Evolutionary conservation across 139 green algal genomes (phyloP), one percentile per base, ranked within the genome.

Genomic region (Chlamydomonas eustigma): DNA sequence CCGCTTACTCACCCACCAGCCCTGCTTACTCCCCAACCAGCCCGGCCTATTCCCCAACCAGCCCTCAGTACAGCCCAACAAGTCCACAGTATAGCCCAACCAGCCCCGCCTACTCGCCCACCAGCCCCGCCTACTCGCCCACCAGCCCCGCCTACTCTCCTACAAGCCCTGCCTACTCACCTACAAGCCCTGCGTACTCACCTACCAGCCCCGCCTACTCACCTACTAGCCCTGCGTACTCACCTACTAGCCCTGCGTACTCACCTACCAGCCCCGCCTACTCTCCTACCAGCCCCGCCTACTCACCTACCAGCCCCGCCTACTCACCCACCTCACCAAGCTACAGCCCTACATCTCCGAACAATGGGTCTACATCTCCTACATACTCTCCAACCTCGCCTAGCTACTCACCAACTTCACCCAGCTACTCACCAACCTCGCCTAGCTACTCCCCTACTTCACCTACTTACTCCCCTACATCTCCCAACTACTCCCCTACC

Each of bases 291-390:
- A 84, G 71, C 22, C 84, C 85, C 5, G 76, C 78, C 0, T 89
- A 90, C 69, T 82, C 58, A 39, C 91, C 91, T 1, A 92, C 86
- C 1, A 86, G 84, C 63, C 81, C 86, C 1, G 82, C 75, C 0
- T 89, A 89, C 71, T 78, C 73, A 2, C 84, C 81, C 31, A 90
- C 83, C 2, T 83, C 64, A 24, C 86, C 88, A 33, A 74, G 72
- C 0, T 93, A 90, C 74, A 81, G 38, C 12, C 89, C 92, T 3
- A 93, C 90, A 0, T 89, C 76, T 1, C 90, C 92, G 0, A 81
- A 75, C 0, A 96, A 94, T 76, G 88, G 79, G 35, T 92, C 93
- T 3, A 93, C 92, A 2, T 83, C 86, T 4, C 86, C 86, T 2
- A 77, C 71, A 0, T 88, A 88, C 71, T 77, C 73, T 0, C 83